phyloP scores from a whole-genome alignment of 352 stramenopile species.

The Phytophthora parvispora region DNA sequence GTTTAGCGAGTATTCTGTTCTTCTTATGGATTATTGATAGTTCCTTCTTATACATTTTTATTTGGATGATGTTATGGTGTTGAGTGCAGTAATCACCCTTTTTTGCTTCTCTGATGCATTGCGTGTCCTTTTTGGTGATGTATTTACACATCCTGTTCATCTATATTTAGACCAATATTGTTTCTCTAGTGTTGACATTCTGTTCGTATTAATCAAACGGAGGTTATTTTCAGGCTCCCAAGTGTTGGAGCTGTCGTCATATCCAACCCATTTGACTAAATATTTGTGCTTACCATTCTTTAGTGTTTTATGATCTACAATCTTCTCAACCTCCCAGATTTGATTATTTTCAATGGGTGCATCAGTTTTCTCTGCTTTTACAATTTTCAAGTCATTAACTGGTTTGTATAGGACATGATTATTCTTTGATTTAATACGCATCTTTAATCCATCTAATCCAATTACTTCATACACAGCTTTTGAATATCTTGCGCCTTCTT shows the following conservation, averaged over 20 bases:
- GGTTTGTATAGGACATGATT: slow-evolving; percentile 32
- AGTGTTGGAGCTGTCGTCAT: slow-evolving; percentile 8
- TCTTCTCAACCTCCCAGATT: slow-evolving; percentile 29
- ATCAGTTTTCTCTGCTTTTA: slow-evolving; percentile 19
- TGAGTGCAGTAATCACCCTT: too few relatives aligned
- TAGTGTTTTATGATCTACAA: slow-evolving; percentile 18
- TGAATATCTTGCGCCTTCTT: slow-evolving; percentile 22
- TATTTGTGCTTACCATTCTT: slow-evolving; percentile 28
- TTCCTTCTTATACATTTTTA: too few relatives aligned
- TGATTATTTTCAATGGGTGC: slow-evolving; percentile 12
- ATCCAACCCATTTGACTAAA: slow-evolving; percentile 33
- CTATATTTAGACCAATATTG: too few relatives aligned
- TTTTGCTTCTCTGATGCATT: too few relatives aligned
- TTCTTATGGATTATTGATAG: too few relatives aligned
- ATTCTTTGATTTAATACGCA: slow-evolving; percentile 38
- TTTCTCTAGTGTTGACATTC: neutral
- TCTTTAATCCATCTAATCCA: slow-evolving; percentile 31
- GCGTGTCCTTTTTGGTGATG: too few relatives aligned
- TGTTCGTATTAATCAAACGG: slow-evolving; percentile 23
- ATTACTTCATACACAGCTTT: slow-evolving; percentile 20
- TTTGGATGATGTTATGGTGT: too few relatives aligned
- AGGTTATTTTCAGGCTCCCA: slow-evolving; percentile 37
- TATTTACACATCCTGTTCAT: too few relatives aligned
- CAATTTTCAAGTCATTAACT: slow-evolving; percentile 30
- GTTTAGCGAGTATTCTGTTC: too few relatives aligned